Evolutionary conservation across 768 basidiomycete genomes (phyloP).

Genomic region (Hortiboletus campestris): DNA sequence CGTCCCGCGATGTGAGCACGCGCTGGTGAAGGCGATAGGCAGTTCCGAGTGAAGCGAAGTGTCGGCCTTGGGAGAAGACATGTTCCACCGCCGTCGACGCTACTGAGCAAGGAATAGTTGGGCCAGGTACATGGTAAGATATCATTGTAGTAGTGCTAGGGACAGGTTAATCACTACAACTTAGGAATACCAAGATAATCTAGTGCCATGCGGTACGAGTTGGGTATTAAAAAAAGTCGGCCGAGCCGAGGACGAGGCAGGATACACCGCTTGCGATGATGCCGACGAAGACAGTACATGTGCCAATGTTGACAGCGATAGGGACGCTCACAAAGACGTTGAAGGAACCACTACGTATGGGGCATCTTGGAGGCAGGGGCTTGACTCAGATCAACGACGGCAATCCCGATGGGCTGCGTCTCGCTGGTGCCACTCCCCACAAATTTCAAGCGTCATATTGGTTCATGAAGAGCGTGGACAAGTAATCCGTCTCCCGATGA

Average conservation of each 20-base stretch:
- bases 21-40: too few species aligned
- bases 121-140: too few species aligned
- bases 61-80: too few species aligned
- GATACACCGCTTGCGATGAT: slow-evolving; percentile 30
- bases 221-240: slow-evolving; percentile 22
- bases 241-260: slow-evolving; percentile 25
- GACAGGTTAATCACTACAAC: too few species aligned
- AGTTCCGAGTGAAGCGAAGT: too few species aligned
- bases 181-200: too few species aligned
- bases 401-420: slow-evolving; percentile 7
- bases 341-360: neutral
- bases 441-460: slow-evolving; percentile 6
- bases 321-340: slow-evolving; percentile 16
- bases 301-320: slow-evolving; percentile 21
- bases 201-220: too few species aligned
- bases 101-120: too few species aligned
- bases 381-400: slow-evolving; percentile 6
- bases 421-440: slow-evolving; percentile 6
- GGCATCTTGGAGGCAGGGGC: slow-evolving; percentile 15
- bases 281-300: slow-evolving; percentile 28
- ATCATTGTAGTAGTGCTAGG: too few species aligned
- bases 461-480: slow-evolving; percentile 48
- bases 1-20: too few species aligned
- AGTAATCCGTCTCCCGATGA: slow-evolving; percentile 8
- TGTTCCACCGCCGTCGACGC: too few species aligned